Evolutionary conservation across 768 basidiomycete species (phyloP).

Genomic region (Antrodiella citrinella): DNA sequence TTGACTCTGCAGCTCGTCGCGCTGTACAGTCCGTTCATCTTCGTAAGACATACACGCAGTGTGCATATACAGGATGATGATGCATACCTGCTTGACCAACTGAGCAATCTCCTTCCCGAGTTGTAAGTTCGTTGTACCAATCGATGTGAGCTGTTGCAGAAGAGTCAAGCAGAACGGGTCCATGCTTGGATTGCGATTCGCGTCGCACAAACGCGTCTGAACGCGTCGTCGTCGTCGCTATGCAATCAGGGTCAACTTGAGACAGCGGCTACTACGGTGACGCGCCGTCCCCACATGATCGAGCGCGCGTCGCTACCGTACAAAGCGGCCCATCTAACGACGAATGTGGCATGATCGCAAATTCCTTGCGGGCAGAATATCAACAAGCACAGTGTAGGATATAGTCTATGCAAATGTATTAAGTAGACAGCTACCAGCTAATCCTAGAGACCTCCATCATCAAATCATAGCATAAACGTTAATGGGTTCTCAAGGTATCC

Average conservation of each 20-base stretch:
- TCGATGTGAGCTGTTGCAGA: not conserved
- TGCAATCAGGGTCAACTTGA: too few relatives aligned
- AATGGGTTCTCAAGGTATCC: slow-evolving; percentile 94
- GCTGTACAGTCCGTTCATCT: too few relatives aligned
- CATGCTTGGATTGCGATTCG: not conserved
- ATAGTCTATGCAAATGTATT: not conserved
- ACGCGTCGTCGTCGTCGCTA: not conserved
- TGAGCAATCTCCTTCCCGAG: not conserved
- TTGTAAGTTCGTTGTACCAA: not conserved
- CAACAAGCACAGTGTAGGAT: not conserved
- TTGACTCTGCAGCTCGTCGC: not conserved
- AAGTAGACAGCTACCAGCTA: not conserved
- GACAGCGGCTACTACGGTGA: too few relatives aligned
- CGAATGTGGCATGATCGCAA: not conserved
- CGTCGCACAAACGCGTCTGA: not conserved
- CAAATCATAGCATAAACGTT: slow-evolving; percentile 84
- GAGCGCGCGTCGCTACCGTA: too few relatives aligned
- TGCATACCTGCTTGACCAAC: not conserved
- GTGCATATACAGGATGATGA: too few relatives aligned
- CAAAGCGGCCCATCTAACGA: too few relatives aligned
- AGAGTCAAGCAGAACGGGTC: not conserved
- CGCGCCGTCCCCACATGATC: too few relatives aligned
- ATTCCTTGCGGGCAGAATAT: not conserved
- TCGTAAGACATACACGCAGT: too few relatives aligned
- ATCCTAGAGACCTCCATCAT: slow-evolving; percentile 4